phyloP scores from a whole-genome alignment of 2,329 filamentous ascomycete genomes.

The Aspergillus luchuensis region DNA sequence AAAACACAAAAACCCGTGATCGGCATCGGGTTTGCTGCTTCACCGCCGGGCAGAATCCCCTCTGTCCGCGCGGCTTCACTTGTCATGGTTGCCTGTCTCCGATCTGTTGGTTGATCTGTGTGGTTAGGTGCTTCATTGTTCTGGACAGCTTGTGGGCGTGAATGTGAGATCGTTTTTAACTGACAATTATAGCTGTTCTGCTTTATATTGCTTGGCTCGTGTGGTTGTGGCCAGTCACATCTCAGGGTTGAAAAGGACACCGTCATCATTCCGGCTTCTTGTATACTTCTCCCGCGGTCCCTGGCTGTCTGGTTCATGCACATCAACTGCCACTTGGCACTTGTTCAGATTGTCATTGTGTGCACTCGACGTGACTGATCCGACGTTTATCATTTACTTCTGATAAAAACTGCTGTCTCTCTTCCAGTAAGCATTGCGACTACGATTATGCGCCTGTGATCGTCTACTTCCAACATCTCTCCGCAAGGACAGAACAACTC shows the following conservation, averaged over 20 bases:
- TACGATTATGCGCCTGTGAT: conserved; percentile 3
- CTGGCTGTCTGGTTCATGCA: not conserved
- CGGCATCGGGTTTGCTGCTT: not conserved
- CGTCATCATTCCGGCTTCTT: conserved; percentile 13
- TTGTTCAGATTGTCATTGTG: not conserved
- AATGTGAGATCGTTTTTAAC: not conserved
- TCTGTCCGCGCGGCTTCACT: not conserved
- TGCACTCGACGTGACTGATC: not conserved
- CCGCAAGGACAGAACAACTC: not conserved
- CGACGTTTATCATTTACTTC: not conserved
- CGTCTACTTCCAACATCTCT: not conserved
- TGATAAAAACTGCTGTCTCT: not conserved
- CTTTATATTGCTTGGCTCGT: not conserved
- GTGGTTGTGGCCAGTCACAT: not conserved
- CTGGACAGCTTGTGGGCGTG: not conserved
- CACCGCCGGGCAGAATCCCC: conserved; percentile 28
- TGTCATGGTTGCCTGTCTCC: not conserved
- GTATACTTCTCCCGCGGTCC: not conserved
- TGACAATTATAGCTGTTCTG: not conserved
- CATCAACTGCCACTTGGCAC: not conserved
- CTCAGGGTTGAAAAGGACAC: conserved; percentile 19
- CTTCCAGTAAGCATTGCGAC: not conserved
- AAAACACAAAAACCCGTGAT: not conserved
- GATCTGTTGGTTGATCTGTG: not conserved
- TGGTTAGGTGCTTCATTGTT: not conserved